A percentile compares a stretch with the other conserved stretches of the same genome.
Evolutionary conservation across 179 eudicot species (phyloP).

Genomic region (Corrigiola litoralis): DNA sequence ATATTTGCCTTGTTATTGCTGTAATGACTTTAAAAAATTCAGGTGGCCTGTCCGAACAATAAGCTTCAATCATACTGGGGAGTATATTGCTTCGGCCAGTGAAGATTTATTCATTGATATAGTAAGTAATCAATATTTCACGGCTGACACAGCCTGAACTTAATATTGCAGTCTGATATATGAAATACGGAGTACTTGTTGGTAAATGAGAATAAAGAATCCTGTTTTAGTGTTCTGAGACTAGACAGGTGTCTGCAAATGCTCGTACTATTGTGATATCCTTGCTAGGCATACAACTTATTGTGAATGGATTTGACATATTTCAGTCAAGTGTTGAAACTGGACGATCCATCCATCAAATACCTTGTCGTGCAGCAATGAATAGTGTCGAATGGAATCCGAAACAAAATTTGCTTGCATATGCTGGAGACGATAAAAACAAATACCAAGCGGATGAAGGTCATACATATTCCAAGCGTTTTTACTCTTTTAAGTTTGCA

Average conservation of each 20-base stretch:
- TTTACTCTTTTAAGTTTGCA: not conserved
- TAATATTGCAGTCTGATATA: not conserved
- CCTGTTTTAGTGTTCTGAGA: not conserved
- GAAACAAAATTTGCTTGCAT: constrained; percentile 80
- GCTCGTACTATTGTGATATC: too few relatives aligned
- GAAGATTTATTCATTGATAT: constrained; percentile 95
- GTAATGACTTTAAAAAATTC: constrained; percentile 14
- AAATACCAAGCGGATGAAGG: constrained; percentile 98
- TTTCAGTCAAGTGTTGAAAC: constrained; percentile 74
- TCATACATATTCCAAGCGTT: constrained; percentile 10
- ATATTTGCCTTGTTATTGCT: not conserved
- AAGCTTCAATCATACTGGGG: constrained; percentile 96
- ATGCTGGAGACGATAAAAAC: constrained; percentile 98
- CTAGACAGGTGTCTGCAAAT: too few relatives aligned
- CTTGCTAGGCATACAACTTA: not conserved
- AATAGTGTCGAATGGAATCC: constrained; percentile 99
- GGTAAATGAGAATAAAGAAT: not conserved
- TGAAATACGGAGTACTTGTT: not conserved
- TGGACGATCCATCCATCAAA: constrained; percentile 88
- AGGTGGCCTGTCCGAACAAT: constrained; percentile 99
- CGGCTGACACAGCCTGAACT: not conserved
- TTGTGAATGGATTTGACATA: not conserved
- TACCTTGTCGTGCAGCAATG: constrained; percentile 97
- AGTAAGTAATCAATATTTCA: constrained; percentile 41
- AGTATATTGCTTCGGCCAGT: constrained; percentile 93